phyloP scores from a whole-genome alignment of 1,284 basidiomycete genomes.

The Amylostereum chailletii region DNA sequence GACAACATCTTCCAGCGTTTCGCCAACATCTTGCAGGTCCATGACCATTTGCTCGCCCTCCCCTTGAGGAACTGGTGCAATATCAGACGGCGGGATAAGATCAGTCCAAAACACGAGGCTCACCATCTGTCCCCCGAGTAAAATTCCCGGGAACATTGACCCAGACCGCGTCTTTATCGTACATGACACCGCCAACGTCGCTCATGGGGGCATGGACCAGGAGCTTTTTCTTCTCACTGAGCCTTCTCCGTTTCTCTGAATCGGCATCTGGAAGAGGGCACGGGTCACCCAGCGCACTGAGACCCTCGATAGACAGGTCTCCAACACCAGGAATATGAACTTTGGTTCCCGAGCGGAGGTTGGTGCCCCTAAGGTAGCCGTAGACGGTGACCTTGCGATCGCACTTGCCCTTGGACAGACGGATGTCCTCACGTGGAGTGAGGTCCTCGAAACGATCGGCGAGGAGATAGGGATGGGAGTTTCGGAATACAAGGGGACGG shows the following conservation, averaged over 20 bases:
- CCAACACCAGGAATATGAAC: constrained; percentile 96
- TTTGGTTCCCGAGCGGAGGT: constrained; percentile 73
- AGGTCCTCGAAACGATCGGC: constrained; percentile 95
- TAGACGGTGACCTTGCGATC: constrained; percentile 91
- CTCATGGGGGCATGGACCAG: constrained; percentile 98
- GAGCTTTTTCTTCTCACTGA: constrained; percentile 92
- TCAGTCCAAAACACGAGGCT: constrained; percentile 5
- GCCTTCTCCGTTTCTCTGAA: constrained; percentile 85
- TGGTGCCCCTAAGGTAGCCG: constrained; percentile 91
- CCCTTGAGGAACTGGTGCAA: constrained; percentile 53
- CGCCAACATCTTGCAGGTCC: constrained; percentile 82
- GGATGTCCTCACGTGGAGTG: constrained; percentile 80
- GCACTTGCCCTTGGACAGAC: constrained; percentile 74
- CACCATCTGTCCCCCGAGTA: constrained; percentile 61
- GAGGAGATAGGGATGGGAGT: constrained; percentile 92
- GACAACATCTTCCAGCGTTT: constrained; percentile 82
- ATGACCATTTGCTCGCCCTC: constrained; percentile 98
- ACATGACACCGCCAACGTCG: constrained; percentile 93
- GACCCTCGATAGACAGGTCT: constrained; percentile 69
- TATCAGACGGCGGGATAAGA: constrained; percentile 7
- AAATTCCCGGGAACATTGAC: constrained; percentile 97
- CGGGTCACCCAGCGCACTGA: constrained; percentile 81
- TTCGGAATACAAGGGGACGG: constrained; percentile 93
- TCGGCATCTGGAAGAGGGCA: constrained; percentile 91
- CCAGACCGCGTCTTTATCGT: constrained; percentile 98